Conservation (phyloP, 1,139 yeast species). For the Kodamaea plutei region DNA sequence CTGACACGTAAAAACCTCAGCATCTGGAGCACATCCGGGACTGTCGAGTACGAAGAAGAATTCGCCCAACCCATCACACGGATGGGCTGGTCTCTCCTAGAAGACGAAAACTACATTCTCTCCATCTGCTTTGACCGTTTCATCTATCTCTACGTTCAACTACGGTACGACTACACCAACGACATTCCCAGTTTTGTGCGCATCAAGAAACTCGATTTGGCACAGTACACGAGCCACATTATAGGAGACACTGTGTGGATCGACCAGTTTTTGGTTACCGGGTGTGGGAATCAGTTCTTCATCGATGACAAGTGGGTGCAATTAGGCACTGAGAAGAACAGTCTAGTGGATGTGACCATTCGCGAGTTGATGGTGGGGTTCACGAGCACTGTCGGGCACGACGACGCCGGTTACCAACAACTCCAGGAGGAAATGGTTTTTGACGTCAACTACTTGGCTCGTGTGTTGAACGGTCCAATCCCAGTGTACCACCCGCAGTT, state of each 20-base stretch:
- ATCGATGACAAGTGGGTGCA: conserved; percentile 64
- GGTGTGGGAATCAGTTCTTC: conserved; percentile 86
- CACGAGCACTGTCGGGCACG: no score
- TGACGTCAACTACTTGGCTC: conserved; percentile 52
- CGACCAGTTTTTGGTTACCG: conserved; percentile 73
- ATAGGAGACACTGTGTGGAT: conserved; percentile 92
- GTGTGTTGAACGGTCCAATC: conserved; percentile 80
- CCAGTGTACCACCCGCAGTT: conserved; percentile 93
- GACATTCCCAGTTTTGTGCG: conserved; percentile 73
- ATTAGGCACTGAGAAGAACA: conserved; percentile 25
- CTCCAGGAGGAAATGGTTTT: conserved; percentile 14
- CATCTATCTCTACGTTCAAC: conserved; percentile 70
- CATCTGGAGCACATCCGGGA: conserved; percentile 74
- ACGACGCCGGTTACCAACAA: conserved; percentile 30
- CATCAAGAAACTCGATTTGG: conserved; percentile 68
- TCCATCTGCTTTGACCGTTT: conserved; percentile 70
- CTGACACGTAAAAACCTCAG: conserved; percentile 46
- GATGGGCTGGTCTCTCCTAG: conserved; percentile 77
- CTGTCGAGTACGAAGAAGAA: conserved; percentile 59
- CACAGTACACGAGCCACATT: conserved; percentile 66
- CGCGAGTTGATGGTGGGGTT: conserved; percentile 50
- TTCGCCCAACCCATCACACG: conserved; percentile 46
- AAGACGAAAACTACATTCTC: conserved; percentile 58
- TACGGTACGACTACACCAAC: conserved; percentile 86
- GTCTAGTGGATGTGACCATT: conserved; percentile 36